phyloP scores from a whole-genome alignment of 2,329 filamentous ascomycete genomes.

The Ophiognomonia clavigignenti-juglandacearum region DNA sequence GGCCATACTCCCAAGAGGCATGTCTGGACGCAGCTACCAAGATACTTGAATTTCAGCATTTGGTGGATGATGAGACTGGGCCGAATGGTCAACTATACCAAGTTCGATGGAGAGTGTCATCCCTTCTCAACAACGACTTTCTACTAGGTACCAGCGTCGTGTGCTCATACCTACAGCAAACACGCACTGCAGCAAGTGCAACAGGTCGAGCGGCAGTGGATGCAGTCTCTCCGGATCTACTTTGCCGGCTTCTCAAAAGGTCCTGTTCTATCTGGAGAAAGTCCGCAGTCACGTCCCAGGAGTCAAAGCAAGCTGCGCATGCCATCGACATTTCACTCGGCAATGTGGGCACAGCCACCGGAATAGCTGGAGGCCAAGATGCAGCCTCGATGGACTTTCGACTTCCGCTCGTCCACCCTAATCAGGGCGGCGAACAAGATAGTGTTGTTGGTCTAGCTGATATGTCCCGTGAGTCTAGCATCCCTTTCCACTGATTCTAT shows the following conservation, averaged over 20 bases:
- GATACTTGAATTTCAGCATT: neutral
- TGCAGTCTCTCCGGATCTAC: neutral
- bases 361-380: neutral
- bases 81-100: neutral
- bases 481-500: neutral
- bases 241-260: neutral
- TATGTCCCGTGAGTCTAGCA: neutral
- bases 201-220: neutral
- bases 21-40: neutral
- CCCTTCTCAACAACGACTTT: neutral
- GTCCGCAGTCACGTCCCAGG: neutral
- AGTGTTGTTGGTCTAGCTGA: neutral
- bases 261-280: neutral
- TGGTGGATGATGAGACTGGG: neutral
- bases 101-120: neutral
- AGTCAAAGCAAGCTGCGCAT: neutral
- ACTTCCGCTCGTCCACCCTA: neutral
- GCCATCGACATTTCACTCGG: neutral
- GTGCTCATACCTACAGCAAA: neutral
- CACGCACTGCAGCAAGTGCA: neutral
- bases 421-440: neutral
- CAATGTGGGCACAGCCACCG: neutral
- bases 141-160: neutral
- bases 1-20: neutral
- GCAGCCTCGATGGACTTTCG: neutral